phyloP scores from a whole-genome alignment of 192 early-diverging fungal species.

The Oehlia diaphana region DNA sequence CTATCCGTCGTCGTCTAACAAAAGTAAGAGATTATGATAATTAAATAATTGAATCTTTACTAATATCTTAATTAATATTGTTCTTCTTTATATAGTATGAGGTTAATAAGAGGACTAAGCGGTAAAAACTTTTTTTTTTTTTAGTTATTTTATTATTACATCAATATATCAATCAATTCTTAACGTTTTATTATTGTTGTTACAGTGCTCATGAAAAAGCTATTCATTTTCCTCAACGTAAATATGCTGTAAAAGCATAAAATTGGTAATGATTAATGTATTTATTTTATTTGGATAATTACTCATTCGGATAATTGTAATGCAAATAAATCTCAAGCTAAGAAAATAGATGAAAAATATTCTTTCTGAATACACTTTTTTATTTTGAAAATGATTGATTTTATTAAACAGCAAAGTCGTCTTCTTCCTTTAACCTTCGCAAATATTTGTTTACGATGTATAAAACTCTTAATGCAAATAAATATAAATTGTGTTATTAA shows the following conservation, averaged over 20 bases:
- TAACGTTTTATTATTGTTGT: neutral
- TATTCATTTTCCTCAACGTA: constrained; percentile 87
- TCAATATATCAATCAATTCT: neutral
- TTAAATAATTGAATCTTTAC: neutral
- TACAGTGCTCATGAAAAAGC: constrained; percentile 70
- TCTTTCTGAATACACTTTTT: too few species aligned
- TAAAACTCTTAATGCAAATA: constrained; percentile 10
- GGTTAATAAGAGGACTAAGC: constrained; percentile 78
- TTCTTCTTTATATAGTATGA: constrained; percentile 47
- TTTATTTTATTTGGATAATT: neutral
- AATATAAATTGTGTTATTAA: neutral
- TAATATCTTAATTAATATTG: neutral
- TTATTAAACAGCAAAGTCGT: constrained; percentile 7
- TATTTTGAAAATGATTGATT: too few species aligned
- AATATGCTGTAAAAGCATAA: constrained; percentile 89
- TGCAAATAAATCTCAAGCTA: neutral
- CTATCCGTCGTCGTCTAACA: constrained; percentile 95
- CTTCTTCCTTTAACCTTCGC: constrained; percentile 20
- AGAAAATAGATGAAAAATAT: neutral
- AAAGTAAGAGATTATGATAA: constrained; percentile 13
- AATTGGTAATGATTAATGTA: neutral
- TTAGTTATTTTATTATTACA: neutral
- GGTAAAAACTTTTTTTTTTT: constrained; percentile 48
- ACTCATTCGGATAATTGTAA: neutral
- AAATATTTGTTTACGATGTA: constrained; percentile 7